These are phyloP conservation scores for Rhizomucor miehei DNA, from an alignment of 371 early-diverging fungal species.

Conservation along the genomic window DNA sequence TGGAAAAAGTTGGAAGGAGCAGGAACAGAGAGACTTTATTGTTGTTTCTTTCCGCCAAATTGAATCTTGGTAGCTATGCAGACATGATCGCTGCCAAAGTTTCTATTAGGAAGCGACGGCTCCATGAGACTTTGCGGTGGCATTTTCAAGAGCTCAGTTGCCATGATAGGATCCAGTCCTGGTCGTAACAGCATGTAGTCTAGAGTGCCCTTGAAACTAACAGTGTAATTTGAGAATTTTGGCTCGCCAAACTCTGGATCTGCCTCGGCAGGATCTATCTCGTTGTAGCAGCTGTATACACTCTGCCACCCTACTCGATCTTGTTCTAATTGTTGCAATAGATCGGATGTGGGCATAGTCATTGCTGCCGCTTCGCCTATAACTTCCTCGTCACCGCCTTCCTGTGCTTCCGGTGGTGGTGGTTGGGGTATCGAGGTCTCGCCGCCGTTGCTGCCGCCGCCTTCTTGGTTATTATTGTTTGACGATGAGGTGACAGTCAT, in stretches of 20 bases:
- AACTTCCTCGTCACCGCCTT: not conserved
- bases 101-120: conserved; percentile 51
- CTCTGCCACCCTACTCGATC: conserved; percentile 27
- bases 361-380: not conserved
- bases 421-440: conserved; percentile 1
- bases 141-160: conserved; percentile 27
- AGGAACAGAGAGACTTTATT: not conserved
- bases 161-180: conserved; percentile 10
- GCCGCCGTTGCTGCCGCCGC: too few species aligned
- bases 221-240: conserved; percentile 49
- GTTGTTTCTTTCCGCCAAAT: conserved; percentile 1
- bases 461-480: too few species aligned
- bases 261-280: conserved; percentile 9
- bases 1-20: too few species aligned
- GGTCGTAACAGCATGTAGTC: conserved; percentile 50
- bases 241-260: conserved; percentile 41
- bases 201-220: conserved; percentile 49
- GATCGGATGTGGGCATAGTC: conserved; percentile 16
- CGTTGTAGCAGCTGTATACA: conserved; percentile 26
- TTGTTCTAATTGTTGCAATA: conserved; percentile 6
- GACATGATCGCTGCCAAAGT: conserved; percentile 61
- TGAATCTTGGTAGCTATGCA: conserved; percentile 39
- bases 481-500: not conserved
- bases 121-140: conserved; percentile 38
- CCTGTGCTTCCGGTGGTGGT: conserved; percentile 5